These are phyloP conservation scores for Phytopythium helicoides DNA, from an alignment of 352 stramenopile genomes.

Conservation along the genomic window DNA sequence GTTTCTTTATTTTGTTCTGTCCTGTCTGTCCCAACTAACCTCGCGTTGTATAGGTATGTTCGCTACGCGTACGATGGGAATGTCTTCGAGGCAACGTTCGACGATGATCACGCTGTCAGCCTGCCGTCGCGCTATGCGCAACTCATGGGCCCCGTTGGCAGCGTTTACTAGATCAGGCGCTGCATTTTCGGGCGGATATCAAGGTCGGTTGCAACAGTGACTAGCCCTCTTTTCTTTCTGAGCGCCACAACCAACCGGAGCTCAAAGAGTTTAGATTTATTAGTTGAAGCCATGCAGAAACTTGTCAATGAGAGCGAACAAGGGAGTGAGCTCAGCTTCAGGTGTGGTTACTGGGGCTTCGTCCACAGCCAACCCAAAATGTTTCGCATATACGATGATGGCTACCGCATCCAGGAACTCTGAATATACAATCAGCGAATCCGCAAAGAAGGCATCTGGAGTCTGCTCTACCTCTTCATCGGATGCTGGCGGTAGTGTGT, in stretches of 20 bases:
- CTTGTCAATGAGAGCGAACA: constrained; percentile 44
- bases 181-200: too few relatives aligned
- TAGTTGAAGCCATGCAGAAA: constrained; percentile 27
- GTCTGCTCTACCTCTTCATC: constrained; percentile 7
- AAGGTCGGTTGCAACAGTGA: too few relatives aligned
- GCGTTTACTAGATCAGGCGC: constrained; percentile 73
- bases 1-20: constrained; percentile 8
- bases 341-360: constrained; percentile 8
- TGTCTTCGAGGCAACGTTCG: constrained; percentile 83
- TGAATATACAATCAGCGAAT: constrained; percentile 46
- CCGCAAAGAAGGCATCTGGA: constrained; percentile 53
- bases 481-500: constrained; percentile 7
- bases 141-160: constrained; percentile 60
- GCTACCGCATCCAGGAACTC: constrained; percentile 59
- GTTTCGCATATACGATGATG: constrained; percentile 43
- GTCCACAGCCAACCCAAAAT: constrained; percentile 12
- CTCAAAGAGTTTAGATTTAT: too few relatives aligned
- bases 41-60: constrained; percentile 44
- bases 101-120: constrained; percentile 65
- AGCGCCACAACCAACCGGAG: too few relatives aligned
- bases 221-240: too few relatives aligned
- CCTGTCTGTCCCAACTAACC: background rate
- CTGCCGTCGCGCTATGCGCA: constrained; percentile 74
- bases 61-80: constrained; percentile 69
- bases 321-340: constrained; percentile 14